Conservation (phyloP, 2,329 filamentous ascomycete genomes). For the Tolypocladium cylindrosporum region DNA sequence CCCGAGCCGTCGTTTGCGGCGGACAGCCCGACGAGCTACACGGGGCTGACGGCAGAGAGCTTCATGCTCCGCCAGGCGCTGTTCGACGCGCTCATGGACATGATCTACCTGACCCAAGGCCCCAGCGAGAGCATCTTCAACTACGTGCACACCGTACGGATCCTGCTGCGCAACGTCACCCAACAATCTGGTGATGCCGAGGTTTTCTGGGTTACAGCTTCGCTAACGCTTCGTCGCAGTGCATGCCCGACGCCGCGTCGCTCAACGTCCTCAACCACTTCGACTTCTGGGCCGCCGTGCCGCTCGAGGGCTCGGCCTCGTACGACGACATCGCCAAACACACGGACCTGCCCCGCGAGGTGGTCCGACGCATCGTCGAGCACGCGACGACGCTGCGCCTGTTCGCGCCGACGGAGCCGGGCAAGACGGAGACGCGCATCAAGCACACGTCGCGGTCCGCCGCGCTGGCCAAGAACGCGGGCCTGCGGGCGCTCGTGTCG, state of each 20-base stretch:
- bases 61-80: conserved; percentile 34
- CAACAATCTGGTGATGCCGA: too few species aligned
- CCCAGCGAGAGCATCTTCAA: conserved; percentile 40
- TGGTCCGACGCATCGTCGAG: conserved; percentile 26
- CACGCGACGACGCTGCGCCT: conserved; percentile 28
- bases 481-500: conserved; percentile 24
- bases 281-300: conserved; percentile 41
- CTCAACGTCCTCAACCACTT: conserved; percentile 41
- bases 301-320: conserved; percentile 33
- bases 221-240: conserved; percentile 13
- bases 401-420: conserved; percentile 18
- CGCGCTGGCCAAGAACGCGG: conserved; percentile 20
- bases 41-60: conserved; percentile 28
- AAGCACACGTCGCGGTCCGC: conserved; percentile 28
- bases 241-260: conserved; percentile 30
- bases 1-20: conserved; percentile 29
- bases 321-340: conserved; percentile 27
- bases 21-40: conserved; percentile 32
- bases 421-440: conserved; percentile 12
- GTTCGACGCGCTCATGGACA: conserved; percentile 33
- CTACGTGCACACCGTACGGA: conserved; percentile 27
- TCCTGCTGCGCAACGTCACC: too few species aligned
- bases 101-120: conserved; percentile 35
- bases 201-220: background rate
- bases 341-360: conserved; percentile 25